Conservation (phyloP, 2,329 filamentous ascomycete species). For the Niveomyces coronatus region DNA sequence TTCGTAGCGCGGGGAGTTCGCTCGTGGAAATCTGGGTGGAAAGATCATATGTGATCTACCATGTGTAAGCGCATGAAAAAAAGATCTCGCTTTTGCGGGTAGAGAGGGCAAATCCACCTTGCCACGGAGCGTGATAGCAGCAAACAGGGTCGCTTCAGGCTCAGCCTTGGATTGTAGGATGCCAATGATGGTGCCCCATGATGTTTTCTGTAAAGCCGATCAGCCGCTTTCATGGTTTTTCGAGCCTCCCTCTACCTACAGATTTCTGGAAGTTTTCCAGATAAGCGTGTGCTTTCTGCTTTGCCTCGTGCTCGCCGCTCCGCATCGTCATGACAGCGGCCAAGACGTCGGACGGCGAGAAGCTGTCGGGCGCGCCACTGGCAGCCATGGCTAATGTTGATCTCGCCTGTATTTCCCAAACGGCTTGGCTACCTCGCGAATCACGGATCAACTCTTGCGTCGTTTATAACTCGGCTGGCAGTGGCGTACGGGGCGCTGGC, state of each 20-base stretch:
- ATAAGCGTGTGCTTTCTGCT: constrained; percentile 84
- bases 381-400: constrained; percentile 54
- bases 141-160: constrained; percentile 83
- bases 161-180: constrained; percentile 76
- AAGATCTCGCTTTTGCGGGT: not conserved
- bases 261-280: constrained; percentile 97
- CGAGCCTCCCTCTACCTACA: constrained; percentile 35
- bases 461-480: too few relatives aligned
- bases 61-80: constrained; percentile 5
- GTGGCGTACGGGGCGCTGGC: too few relatives aligned
- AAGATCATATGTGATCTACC: constrained; percentile 90
- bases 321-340: constrained; percentile 88
- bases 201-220: constrained; percentile 55
- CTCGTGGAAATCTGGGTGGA: constrained; percentile 68
- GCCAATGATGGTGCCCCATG: constrained; percentile 80
- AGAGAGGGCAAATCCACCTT: constrained; percentile 51
- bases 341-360: constrained; percentile 66
- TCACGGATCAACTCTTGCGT: too few relatives aligned
- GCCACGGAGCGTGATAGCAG: constrained; percentile 92
- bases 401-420: not conserved
- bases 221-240: constrained; percentile 9
- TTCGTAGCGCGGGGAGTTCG: constrained; percentile 66
- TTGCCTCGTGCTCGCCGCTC: constrained; percentile 68
- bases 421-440: not conserved
- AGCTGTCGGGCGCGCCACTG: constrained; percentile 56